Base-by-base conservation (phyloP, 805 yeast genomes). In the Zygotorulaspora florentina region DNA sequence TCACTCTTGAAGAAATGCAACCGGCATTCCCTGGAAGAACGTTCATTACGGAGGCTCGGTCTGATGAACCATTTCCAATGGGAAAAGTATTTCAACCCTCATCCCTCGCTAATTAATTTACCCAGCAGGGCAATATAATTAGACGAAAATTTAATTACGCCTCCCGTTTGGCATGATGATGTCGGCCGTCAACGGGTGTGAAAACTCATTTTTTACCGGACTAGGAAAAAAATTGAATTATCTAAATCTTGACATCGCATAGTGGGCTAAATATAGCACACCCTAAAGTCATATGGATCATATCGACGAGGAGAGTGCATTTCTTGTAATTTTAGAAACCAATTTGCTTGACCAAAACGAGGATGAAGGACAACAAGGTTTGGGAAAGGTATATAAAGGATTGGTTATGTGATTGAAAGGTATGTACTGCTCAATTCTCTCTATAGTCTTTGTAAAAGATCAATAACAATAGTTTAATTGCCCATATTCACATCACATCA, bases 331-430 rank as follows among this genome's bases (percentile, higher is more conserved):
- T 33, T 33, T 33, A 33, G 36, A 33, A 33, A 33, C 36, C 25
- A 20, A 20, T 20, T 20, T 20, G 25, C 25, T 33, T 16, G 20
- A 10, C 12, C 20, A 16, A 33, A 10, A 12, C 15, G 33, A 29
- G 33, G 33, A 29, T 29, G 15, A 12, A 5, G 33, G 33, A 20
- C 15, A 13, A 13, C 16, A 33, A 17, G 40, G 30, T 8, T 39
- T n/a, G 27, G 10, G 28, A 28, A 26, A 27, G 15, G 35, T 39
- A 39, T 39, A 39, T 27, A 39, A 39, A 28, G 29, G 42, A 39
- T 39, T 23, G 7, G 11, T 9, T 11, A 15, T 15, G 13, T 13
- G 29, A 3, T 7, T 8, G 1, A n/a, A 1, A 8, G 28, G 25
- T 25, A 12, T 20, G n/a, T n/a, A 2, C 4, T 20, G 30, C 25